These are phyloP conservation scores for Aristolochia contorta DNA, from an alignment of 164 flowering plant genomes.

Conservation along the genomic window DNA sequence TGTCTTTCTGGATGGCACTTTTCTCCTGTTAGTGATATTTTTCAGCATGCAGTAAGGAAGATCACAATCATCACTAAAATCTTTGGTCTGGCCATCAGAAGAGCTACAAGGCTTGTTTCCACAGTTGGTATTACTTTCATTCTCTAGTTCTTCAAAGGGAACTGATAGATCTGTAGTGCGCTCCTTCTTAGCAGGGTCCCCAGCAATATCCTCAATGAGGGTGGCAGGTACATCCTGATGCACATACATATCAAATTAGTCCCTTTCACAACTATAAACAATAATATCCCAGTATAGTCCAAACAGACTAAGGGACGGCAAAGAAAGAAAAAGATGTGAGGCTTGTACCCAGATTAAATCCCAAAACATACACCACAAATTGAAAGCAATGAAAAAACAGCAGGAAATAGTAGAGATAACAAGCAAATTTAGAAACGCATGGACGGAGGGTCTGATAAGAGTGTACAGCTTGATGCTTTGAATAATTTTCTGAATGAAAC, in stretches of 20 bases:
- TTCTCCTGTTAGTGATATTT: constrained; percentile 83
- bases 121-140: constrained; percentile 21
- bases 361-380: too few relatives aligned
- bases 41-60: constrained; percentile 69
- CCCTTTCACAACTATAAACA: background rate
- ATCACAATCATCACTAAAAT: constrained; percentile 21
- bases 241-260: constrained; percentile 1
- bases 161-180: constrained; percentile 43
- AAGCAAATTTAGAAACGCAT: too few relatives aligned
- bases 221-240: constrained; percentile 22
- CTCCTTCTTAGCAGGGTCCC: constrained; percentile 26
- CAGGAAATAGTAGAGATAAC: too few relatives aligned
- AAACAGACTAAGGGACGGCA: too few relatives aligned
- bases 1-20: constrained; percentile 39
- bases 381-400: too few relatives aligned
- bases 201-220: constrained; percentile 21
- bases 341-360: too few relatives aligned
- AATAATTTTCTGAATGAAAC: too few relatives aligned
- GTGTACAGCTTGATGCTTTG: too few relatives aligned
- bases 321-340: too few relatives aligned
- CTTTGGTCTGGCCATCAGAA: constrained; percentile 18
- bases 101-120: constrained; percentile 11
- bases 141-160: constrained; percentile 64
- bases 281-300: too few relatives aligned
- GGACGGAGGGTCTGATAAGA: too few relatives aligned